Conservation (phyloP, 805 yeast genomes). For the Candida quercuum region DNA sequence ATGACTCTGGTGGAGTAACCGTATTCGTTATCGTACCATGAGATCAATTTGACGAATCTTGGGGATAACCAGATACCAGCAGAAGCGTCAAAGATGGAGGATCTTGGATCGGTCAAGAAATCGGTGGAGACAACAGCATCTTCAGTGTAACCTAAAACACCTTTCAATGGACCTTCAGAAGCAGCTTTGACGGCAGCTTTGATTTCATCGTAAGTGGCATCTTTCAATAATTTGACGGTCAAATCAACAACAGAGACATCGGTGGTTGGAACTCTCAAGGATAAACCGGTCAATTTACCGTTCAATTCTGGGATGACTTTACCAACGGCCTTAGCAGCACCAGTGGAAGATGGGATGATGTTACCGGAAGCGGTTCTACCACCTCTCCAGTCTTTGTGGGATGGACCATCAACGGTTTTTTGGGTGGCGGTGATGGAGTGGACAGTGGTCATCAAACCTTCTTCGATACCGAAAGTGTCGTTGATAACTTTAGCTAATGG, state of each 20-base stretch:
- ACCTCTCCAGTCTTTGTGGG: conserved; percentile 59
- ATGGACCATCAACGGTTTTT: conserved; percentile 67
- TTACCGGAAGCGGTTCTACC: conserved; percentile 3
- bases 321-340: conserved; percentile 62
- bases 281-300: conserved; percentile 36
- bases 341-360: conserved; percentile 2
- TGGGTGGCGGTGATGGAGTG: conserved; percentile 66
- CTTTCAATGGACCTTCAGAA: conserved; percentile 1
- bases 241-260: conserved; percentile 3
- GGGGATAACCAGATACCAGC: conserved; percentile 66
- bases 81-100: conserved; percentile 57
- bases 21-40: conserved; percentile 68
- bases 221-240: conserved; percentile 1
- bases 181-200: conserved; percentile 1
- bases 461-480: conserved; percentile 59
- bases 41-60: conserved; percentile 57
- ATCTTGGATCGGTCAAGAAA: conserved; percentile 51
- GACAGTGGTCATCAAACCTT: conserved; percentile 67
- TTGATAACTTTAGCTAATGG: conserved; percentile 61
- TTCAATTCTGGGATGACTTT: conserved; percentile 60
- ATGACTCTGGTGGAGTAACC: conserved; percentile 71
- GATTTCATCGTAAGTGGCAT: conserved; percentile 2
- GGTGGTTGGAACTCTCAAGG: conserved; percentile 2
- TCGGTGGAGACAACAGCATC: conserved; percentile 63
- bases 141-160: conserved; percentile 40